A percentile compares a stretch with the other conserved stretches of the same genome.
Conservation (phyloP, 257 asterid genomes). For the Schizonepeta tenuifolia region DNA sequence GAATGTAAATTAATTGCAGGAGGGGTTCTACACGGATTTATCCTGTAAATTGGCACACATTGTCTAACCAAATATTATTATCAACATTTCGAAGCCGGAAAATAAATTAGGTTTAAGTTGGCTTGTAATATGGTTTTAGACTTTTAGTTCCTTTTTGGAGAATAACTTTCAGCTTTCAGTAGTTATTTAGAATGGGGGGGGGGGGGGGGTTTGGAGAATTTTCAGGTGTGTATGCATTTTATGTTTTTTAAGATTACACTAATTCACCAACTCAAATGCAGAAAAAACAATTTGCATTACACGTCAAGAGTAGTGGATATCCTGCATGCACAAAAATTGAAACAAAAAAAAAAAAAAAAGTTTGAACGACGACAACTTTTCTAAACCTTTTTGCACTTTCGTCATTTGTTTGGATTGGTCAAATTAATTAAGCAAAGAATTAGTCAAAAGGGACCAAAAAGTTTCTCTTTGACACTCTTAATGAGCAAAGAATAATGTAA, state of each 20-base stretch:
- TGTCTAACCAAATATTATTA: too few relatives aligned
- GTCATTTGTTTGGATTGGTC: slow-evolving; percentile 13
- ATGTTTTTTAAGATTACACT: not conserved
- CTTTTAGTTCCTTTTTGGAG: too few relatives aligned
- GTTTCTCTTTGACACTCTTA: not conserved
- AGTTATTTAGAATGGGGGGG: too few relatives aligned
- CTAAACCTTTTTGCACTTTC: slow-evolving; percentile 23
- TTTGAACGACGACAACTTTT: not conserved
- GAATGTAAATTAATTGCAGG: too few relatives aligned
- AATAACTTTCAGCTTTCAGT: too few relatives aligned
- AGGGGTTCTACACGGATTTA: too few relatives aligned
- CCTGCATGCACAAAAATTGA: not conserved
- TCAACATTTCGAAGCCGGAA: too few relatives aligned
- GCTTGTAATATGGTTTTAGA: too few relatives aligned
- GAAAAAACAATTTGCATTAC: not conserved
- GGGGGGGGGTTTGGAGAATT: too few relatives aligned
- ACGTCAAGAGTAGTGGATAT: slow-evolving; percentile 9
- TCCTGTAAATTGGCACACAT: too few relatives aligned
- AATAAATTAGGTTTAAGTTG: too few relatives aligned
- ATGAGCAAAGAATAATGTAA: not conserved
- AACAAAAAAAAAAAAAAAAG: not conserved
- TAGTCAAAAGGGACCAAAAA: not conserved
- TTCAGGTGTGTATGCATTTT: too few relatives aligned
- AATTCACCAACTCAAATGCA: not conserved
- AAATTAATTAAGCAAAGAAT: not conserved